Evolutionary conservation across 2,329 filamentous ascomycete species (phyloP).

Genomic region (Cercospora sp.): DNA sequence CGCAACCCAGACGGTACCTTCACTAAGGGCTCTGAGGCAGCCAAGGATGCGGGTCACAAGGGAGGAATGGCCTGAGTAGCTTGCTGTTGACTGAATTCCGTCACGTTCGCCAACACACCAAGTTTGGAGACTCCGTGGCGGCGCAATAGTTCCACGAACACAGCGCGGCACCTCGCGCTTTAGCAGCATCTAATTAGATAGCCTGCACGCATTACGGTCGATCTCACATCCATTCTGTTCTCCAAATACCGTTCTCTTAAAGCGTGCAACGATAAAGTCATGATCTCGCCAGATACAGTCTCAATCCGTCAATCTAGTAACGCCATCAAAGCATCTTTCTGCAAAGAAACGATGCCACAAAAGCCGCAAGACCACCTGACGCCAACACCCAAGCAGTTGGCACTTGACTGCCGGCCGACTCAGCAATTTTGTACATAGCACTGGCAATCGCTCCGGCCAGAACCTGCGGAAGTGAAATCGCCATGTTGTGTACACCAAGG

Average conservation of each 20-base stretch:
- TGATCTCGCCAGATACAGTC: neutral
- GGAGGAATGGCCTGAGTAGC: conserved; percentile 23
- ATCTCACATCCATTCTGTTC: neutral
- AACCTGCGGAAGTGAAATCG: conserved; percentile 27
- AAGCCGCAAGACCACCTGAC: conserved; percentile 24
- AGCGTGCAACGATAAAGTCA: neutral
- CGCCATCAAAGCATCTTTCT: conserved; percentile 15
- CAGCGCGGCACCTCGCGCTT: neutral
- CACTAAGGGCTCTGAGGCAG: conserved; percentile 33
- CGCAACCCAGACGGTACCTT: conserved; percentile 37
- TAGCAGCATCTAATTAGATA: neutral
- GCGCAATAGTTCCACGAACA: neutral
- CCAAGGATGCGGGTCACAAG: conserved; percentile 29
- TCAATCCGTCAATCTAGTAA: neutral
- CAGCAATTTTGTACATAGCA: conserved; percentile 22
- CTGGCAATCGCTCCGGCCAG: conserved; percentile 22
- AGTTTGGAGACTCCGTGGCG: neutral
- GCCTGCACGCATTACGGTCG: neutral
- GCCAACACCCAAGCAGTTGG: conserved; percentile 27
- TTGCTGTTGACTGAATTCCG: neutral
- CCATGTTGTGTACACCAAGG: conserved; percentile 27
- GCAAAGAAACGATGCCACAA: conserved; percentile 21
- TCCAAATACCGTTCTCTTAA: neutral
- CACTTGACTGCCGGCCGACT: conserved; percentile 22
- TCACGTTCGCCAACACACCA: neutral